Evolutionary conservation across 73 alveolate species (phyloP).

Genomic region (Paramecium caudatum): DNA sequence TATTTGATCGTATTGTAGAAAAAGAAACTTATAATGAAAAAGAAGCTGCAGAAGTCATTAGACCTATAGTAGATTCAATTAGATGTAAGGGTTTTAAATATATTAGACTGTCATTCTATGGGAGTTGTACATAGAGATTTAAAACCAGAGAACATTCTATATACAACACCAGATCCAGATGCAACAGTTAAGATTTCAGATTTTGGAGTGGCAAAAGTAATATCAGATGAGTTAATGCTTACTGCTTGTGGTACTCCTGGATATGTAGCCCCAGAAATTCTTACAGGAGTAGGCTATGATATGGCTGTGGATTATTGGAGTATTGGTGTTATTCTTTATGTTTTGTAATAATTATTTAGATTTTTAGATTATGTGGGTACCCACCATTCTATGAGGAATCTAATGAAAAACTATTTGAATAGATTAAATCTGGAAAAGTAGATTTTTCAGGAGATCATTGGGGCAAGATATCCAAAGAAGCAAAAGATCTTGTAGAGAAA

Average conservation of each 20-base stretch:
- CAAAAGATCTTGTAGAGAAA: slow-evolving; percentile 78
- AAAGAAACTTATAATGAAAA: slow-evolving; percentile 96
- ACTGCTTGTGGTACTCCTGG: slow-evolving; percentile 99
- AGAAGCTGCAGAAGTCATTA: slow-evolving; percentile 97
- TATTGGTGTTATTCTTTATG: slow-evolving; percentile 85
- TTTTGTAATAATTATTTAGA: slow-evolving; percentile 85
- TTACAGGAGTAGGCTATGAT: slow-evolving; percentile 96
- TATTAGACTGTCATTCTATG: slow-evolving; percentile 90
- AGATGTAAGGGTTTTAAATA: slow-evolving; percentile 73
- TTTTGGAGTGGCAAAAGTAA: slow-evolving; percentile 97
- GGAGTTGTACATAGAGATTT: slow-evolving; percentile 98
- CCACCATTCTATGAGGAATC: slow-evolving; percentile 84
- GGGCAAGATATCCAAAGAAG: slow-evolving; percentile 78
- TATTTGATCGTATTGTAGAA: slow-evolving; percentile 95
- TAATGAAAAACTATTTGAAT: slow-evolving; percentile 76
- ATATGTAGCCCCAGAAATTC: slow-evolving; percentile 98
- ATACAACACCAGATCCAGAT: slow-evolving; percentile 91
- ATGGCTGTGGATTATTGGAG: slow-evolving; percentile 98
- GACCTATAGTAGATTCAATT: slow-evolving; percentile 97
- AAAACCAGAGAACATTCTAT: slow-evolving; percentile 98
- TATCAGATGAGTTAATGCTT: slow-evolving; percentile 92
- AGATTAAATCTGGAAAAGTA: slow-evolving; percentile 75
- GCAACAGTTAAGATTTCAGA: slow-evolving; percentile 96
- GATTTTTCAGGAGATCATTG: slow-evolving; percentile 75
- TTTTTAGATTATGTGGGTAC: slow-evolving; percentile 77